Base-by-base conservation (phyloP, 129 eudicot species). In the Glebionis coronaria region DNA sequence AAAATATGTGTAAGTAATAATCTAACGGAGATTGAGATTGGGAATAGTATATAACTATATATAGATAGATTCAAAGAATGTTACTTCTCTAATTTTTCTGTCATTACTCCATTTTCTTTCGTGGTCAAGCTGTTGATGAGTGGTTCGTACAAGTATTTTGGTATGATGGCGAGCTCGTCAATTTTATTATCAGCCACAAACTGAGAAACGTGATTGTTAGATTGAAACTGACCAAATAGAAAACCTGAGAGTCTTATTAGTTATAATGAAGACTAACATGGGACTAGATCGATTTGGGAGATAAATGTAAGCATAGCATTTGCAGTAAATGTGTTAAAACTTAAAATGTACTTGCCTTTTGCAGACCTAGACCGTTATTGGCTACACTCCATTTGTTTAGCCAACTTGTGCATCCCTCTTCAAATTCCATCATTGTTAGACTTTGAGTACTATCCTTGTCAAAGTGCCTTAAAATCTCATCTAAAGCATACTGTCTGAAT, bases 341-440 rank as follows among this genome's bases (percentile, higher is more conserved):
- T 19, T n/a, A n/a, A n/a, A n/a, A n/a, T n/a, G n/a, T 53, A 53
- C 58, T 53, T 53, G 58, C 58, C 58, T 53, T 53, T 53, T 53
- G 58, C 10, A 53, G 58, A 53, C 25, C 12, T 53, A 18, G 7
- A 53, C 58, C 58, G 8, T 53, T 53, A n/a, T 19, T 11, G 25
- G 29, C 12, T 53, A 18, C 58, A 19, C 45, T 63, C 68, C 68
- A 63, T 44, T 63, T 63, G 54, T 19, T 44, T 40, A 63, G 38
- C 68, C 68, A 63, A 3, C 23, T 44, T 13, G 27, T 63, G 68
- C 68, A 63, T 63, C 68, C 68, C 5, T 42, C 12, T 63, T 19
- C 46, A 20, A 63, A 63, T 44, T 63, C 68, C 18, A 0, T 5
- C 68, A 10, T 19, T 42, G 53, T 18, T 42, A 63, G 4, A 4